A percentile compares a stretch with the other conserved stretches of the same genome.
Conservation (phyloP, 2,329 filamentous ascomycete species). For the Zelopaecilomyces penicillatus region DNA sequence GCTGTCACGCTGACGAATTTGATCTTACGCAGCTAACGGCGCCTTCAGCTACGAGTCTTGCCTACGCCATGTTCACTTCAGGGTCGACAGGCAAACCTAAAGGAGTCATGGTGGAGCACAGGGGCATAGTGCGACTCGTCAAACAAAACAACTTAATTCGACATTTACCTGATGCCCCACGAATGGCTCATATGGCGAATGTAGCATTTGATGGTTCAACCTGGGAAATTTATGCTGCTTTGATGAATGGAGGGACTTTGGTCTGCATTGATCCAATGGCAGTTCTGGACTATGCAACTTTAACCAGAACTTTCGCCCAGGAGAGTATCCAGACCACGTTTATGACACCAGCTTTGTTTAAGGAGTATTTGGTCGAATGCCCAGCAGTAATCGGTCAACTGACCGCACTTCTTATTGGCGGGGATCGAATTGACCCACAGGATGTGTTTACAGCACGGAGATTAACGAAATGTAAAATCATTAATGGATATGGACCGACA, state of each 20-base stretch:
- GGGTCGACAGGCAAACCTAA: slow-evolving; percentile 1
- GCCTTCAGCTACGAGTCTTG: slow-evolving; percentile 1
- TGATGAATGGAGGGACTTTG: slow-evolving; percentile 4
- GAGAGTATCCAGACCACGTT: neutral
- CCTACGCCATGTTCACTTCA: slow-evolving; percentile 4
- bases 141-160: neutral
- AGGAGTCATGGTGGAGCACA: slow-evolving; percentile 3
- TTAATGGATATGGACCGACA: slow-evolving; percentile 13
- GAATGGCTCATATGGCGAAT: slow-evolving; percentile 1
- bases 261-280: slow-evolving; percentile 3
- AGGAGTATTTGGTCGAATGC: neutral
- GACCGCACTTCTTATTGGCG: neutral
- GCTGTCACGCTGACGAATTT: neutral
- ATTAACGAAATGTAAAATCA: neutral
- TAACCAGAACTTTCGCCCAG: neutral
- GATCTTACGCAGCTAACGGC: neutral
- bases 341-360: slow-evolving; percentile 1
- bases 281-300: neutral
- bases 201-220: slow-evolving; percentile 1
- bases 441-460: neutral
- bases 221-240: neutral
- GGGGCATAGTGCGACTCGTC: neutral
- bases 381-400: neutral
- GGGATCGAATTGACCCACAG: neutral
- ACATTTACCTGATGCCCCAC: neutral